Evolutionary conservation across 345 rosid species (phyloP), one percentile per base, ranked within the genome.

Genomic region (Linum lewisii): DNA sequence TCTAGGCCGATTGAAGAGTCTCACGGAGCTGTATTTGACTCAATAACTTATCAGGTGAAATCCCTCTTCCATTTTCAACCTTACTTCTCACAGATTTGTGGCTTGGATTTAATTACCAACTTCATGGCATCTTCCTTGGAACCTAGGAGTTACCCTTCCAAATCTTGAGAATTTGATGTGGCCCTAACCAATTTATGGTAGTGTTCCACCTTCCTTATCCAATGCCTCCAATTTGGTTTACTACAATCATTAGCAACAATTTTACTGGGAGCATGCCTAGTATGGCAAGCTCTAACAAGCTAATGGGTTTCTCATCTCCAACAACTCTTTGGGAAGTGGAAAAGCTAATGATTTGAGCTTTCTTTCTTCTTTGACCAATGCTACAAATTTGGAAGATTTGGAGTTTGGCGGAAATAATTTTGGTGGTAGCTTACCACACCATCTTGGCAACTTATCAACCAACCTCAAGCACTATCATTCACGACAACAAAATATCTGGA

Each of bases 61-160:
- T 69, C 26, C 69, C 68, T 4, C 58, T 14, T 53, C 62, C 0
- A 0, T 62, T 0, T 64, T 38, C 44, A 66, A 66, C 24, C 21
- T 59, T 8, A 52, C 73, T 44, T 6, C 37, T 69, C 58, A 63
- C 0, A 9, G 2, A 6, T 55, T 19, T 58, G 55, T 53, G 0
- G 9, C 0, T 2, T 7, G 13, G 11, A 49, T 18, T 21, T 13
- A 51, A 51, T 4, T 13, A n/a, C n/a, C n/a, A 51, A 2, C 21
- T 51, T n/a, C 54, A n/a, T n/a, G 54, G 18, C 10, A n/a, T 51
- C 54, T 51, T 51, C 54, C 54, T 51, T n/a, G 22, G 8, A 22
- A 51, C 21, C 8, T 51, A 1, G 54, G 54, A 7, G 4, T 13
- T 1, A 1, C 2, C 4, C 54, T 51, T 51, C 54, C 20, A 7